phyloP scores from a whole-genome alignment of 208 protist genomes.

The Trypanosoma lewisi region DNA sequence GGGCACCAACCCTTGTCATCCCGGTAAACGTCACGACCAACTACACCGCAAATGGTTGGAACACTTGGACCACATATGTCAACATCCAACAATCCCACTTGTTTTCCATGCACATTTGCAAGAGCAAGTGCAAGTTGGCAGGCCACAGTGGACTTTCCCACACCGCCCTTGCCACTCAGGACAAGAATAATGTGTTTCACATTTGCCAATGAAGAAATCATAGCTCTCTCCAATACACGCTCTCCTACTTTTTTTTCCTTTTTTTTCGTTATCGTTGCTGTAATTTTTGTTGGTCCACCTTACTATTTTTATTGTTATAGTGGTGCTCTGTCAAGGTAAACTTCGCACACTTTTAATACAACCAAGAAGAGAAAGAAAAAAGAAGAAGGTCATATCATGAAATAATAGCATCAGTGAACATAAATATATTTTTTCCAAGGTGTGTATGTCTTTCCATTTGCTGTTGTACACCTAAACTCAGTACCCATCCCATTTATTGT shows the following conservation, averaged over 20 bases:
- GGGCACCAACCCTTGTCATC: conserved; percentile 83
- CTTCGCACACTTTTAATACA: too few relatives aligned
- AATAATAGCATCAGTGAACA: too few relatives aligned
- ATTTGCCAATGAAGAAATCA: conserved; percentile 25
- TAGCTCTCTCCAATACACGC: not conserved
- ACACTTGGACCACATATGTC: conserved; percentile 94
- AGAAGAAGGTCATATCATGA: too few relatives aligned
- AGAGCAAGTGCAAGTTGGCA: conserved; percentile 95
- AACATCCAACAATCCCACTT: conserved; percentile 90
- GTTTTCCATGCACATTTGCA: conserved; percentile 56
- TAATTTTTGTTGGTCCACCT: not conserved
- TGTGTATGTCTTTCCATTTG: too few relatives aligned
- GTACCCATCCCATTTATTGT: too few relatives aligned
- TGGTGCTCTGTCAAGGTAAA: too few relatives aligned
- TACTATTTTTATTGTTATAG: too few relatives aligned
- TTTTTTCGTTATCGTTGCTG: not conserved
- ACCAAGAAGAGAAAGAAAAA: too few relatives aligned
- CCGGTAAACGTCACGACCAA: conserved; percentile 85
- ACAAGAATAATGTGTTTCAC: conserved; percentile 98
- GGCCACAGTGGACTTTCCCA: conserved; percentile 98
- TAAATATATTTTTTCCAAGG: too few relatives aligned
- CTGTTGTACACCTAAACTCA: too few relatives aligned
- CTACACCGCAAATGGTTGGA: conserved; percentile 96
- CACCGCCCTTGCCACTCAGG: conserved; percentile 99
- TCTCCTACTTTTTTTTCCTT: not conserved